Base-by-base conservation (phyloP, 2,329 filamentous ascomycete species). In the Rutstroemia sp. region DNA sequence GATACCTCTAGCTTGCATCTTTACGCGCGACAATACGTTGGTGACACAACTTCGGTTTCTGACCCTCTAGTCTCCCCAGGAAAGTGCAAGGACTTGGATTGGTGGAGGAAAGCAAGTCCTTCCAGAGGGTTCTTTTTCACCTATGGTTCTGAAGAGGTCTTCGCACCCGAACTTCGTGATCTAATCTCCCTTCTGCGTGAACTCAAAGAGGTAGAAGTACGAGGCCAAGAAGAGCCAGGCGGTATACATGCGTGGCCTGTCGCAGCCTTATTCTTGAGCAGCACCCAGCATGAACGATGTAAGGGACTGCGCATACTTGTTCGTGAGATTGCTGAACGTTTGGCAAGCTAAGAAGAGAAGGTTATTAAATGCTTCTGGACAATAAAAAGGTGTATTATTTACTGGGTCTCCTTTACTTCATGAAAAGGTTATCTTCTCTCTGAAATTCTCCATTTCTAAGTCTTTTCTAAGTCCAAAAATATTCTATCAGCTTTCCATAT, bases 221-320 rank as follows among this genome's bases (percentile, higher is more conserved):
- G 27, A 54, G 77, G n/a, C 16, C 52, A 59, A 64, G 81, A 82
- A 65, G 83, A 88, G 62, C 72, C 76, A 27, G 85, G 81, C 14
- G 85, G 82, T 2, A 85, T 94, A 57, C 90, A 95, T 70, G 89
- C 86, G 10, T 95, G 90, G 90, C 88, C 89, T 0, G 85, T 95
- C 19, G 87, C 86, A 9, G 75, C 75, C 59, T 66, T 83, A 18
- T 85, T 83, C 66, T 65, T 83, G 21, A 64, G 79, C 46, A 73
- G 71, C 48, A 74, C 74, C 25, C 66, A 69, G n/a, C 71, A 76
- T 37, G 72, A 76, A 65, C 76, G 83, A 55, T 68, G 80, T 54
- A 75, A 75, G 59, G 81, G 82, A 3, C 66, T 86, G 60, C 68
- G 65, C 55, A 62, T 56, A 48, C 49, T 56, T 52, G 54, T 52